These are phyloP conservation scores for Russula sp. DNA, from an alignment of 768 basidiomycete species.

Conservation along the genomic window DNA sequence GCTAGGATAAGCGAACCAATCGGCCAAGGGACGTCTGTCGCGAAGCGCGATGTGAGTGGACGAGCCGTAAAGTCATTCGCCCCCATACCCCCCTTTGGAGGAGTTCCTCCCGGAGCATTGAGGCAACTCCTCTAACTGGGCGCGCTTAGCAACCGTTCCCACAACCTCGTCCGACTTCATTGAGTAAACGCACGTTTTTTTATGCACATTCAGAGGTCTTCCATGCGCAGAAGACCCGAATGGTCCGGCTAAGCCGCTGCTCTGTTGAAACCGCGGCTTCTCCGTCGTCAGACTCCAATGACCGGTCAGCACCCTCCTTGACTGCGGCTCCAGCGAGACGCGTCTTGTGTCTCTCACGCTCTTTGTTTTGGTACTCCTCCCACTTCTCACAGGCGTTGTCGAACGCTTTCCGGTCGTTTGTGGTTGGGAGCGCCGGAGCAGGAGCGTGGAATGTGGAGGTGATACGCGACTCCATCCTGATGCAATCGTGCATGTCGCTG, in stretches of 20 bases:
- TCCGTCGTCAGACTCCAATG: slow-evolving; percentile 1
- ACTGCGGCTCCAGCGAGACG: slow-evolving; percentile 1
- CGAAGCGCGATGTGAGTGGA: slow-evolving; percentile 8
- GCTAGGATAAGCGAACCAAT: slow-evolving; percentile 8
- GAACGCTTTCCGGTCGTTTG: slow-evolving; percentile 54
- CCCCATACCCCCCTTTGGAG: slow-evolving; percentile 9
- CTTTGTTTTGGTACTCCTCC: slow-evolving; percentile 47
- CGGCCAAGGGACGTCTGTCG: neutral
- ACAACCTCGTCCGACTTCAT: neutral
- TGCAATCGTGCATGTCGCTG: slow-evolving; percentile 67
- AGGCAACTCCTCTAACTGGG: slow-evolving; percentile 7
- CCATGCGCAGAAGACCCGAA: slow-evolving; percentile 58
- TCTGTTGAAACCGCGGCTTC: slow-evolving; percentile 26
- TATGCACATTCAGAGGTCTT: slow-evolving; percentile 40
- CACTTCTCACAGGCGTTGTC: slow-evolving; percentile 57
- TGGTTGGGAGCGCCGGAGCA: slow-evolving; percentile 40
- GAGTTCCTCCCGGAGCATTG: slow-evolving; percentile 1
- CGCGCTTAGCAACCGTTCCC: slow-evolving; percentile 25
- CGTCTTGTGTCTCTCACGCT: slow-evolving; percentile 31
- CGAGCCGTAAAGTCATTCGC: slow-evolving; percentile 7
- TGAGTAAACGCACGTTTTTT: slow-evolving; percentile 8
- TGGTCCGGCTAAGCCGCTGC: slow-evolving; percentile 49
- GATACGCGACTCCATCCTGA: slow-evolving; percentile 45
- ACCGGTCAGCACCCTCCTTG: slow-evolving; percentile 12
- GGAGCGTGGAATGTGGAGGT: slow-evolving; percentile 52